Evolutionary conservation across 331 rosid species (phyloP), one percentile per base, ranked within the genome.

Genomic region (Malus hybrid): DNA sequence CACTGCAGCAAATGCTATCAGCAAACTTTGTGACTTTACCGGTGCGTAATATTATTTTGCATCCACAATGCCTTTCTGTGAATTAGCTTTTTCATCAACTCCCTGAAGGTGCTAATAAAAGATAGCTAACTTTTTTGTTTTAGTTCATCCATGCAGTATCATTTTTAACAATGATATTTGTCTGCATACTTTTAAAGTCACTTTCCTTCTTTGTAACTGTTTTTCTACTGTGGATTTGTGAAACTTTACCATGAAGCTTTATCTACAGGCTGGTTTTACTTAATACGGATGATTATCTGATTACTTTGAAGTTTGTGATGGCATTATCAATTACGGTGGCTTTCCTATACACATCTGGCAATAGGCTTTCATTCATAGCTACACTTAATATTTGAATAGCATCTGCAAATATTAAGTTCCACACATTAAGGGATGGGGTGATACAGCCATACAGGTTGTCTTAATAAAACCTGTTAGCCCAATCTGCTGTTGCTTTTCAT

Each of bases 1-100:
- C 78, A 53, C 81, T 22, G 53, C 80, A 32, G 66, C 74, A 42
- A 79, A 70, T 75, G 77, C 77, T 70, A 80, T 80, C 80, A 78
- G 79, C 76, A 84, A 80, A 73, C 73, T 87, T 29, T 84, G 88
- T 66, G 87, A 84, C 74, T 78, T 87, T 48, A 61, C 56, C 26
- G 91, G 91, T 87, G 55, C 30, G 61, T 12, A 53, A 14, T 61
- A 39, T 68, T 16, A 6, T 14, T 72, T 75, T 75, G 42, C 44
- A 16, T 68, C 6, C 36, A 74, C 58, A 77, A 28, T 62, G 24
- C 33, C 26, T 14, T 3, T 9, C 52, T 56, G 34, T 34, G 75
- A 22, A 26, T 24, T 39, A 72, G 64, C 76, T 30, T 32, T 64
- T 64, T 13, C 19, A 62, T 72, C 56, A 57, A 58, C 55, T 34